Evolutionary conservation across 129 eudicot genomes (phyloP).

Genomic region (Apium graveolens): DNA sequence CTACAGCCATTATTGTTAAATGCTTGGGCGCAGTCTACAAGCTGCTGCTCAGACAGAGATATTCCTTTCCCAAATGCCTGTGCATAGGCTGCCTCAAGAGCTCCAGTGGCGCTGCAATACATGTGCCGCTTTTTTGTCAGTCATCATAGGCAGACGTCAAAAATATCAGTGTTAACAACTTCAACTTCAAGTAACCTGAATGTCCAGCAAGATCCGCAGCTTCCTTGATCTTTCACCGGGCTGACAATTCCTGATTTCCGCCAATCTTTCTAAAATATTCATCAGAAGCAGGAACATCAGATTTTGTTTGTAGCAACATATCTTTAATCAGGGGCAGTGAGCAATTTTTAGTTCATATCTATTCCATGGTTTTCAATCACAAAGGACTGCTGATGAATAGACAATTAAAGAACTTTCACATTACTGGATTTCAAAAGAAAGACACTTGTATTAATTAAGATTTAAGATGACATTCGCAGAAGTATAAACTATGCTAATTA

Average conservation of each 20-base stretch:
- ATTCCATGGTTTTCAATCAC: neutral
- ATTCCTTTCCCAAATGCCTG: slow-evolving; percentile 79
- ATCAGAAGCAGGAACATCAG: slow-evolving; percentile 9
- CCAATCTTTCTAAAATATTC: slow-evolving; percentile 84
- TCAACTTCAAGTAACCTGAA: slow-evolving; percentile 49
- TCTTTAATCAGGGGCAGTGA: no score
- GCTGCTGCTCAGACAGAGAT: slow-evolving; percentile 86
- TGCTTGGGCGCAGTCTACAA: slow-evolving; percentile 88
- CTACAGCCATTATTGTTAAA: slow-evolving; percentile 76
- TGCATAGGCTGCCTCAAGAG: slow-evolving; percentile 96
- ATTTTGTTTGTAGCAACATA: neutral
- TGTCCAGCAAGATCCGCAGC: slow-evolving; percentile 99
- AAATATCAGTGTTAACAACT: neutral
- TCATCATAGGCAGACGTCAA: neutral
- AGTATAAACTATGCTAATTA: neutral
- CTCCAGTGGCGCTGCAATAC: slow-evolving; percentile 74
- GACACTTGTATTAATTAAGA: no score
- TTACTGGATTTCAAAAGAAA: no score
- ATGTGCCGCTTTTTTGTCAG: neutral
- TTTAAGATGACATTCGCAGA: no score
- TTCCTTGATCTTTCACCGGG: slow-evolving; percentile 85
- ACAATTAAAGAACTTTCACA: neutral
- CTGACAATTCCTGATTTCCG: slow-evolving; percentile 74
- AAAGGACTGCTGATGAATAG: neutral
- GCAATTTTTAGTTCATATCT: neutral